A percentile compares a stretch with the other conserved stretches of the same genome.
Conservation (phyloP, 2,329 filamentous ascomycete genomes). For the Xylaria polymorpha region DNA sequence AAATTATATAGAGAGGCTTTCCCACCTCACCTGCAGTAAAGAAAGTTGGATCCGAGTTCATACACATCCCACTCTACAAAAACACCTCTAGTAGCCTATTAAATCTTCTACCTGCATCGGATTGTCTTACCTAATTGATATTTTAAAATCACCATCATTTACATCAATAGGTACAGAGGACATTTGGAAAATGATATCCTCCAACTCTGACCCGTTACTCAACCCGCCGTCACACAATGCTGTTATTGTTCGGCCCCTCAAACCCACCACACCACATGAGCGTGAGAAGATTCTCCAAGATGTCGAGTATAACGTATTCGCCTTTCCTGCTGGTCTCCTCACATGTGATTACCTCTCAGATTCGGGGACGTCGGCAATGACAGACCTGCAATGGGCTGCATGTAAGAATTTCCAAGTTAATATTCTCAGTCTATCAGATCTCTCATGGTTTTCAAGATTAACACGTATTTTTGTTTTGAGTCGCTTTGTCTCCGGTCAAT, state of each 20-base stretch:
- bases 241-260: conserved; percentile 27
- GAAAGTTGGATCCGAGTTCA: neutral
- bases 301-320: conserved; percentile 38
- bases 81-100: neutral
- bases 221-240: conserved; percentile 1
- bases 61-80: neutral
- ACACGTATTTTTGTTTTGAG: neutral
- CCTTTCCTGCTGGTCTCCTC: conserved; percentile 40
- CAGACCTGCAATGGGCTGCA: conserved; percentile 46
- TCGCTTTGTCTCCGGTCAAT: neutral
- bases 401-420: conserved; percentile 31
- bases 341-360: conserved; percentile 45
- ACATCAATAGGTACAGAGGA: neutral
- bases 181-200: neutral
- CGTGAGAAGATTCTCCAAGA: conserved; percentile 33
- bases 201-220: neutral
- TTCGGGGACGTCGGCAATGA: conserved; percentile 47
- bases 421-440: neutral
- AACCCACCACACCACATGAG: conserved; percentile 19
- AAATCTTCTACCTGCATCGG: neutral
- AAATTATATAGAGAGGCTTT: neutral
- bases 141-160: neutral
- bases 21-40: neutral
- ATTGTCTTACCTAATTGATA: neutral
- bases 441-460: neutral